Percentiles rank a stretch among this genome's conserved stretches.
Evolutionary conservation across 2,329 filamentous ascomycete species (phyloP).

Genomic region (Aureobasidium sp.): DNA sequence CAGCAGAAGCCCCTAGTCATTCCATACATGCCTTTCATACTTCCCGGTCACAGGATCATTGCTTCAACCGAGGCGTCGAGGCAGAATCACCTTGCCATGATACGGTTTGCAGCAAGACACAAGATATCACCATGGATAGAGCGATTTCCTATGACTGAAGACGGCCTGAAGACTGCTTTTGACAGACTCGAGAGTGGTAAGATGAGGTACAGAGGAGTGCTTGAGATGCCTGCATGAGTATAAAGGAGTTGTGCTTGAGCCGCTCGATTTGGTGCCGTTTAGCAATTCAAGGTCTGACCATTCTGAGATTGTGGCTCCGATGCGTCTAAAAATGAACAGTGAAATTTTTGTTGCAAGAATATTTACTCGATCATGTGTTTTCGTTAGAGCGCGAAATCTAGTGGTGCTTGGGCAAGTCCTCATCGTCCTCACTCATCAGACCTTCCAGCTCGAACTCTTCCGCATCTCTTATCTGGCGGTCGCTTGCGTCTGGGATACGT

Average conservation of each 20-base stretch:
- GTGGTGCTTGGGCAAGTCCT: constrained; percentile 25
- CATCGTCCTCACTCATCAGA: constrained; percentile 81
- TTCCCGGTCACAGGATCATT: constrained; percentile 26
- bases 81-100: constrained; percentile 31
- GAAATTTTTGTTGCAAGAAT: neutral
- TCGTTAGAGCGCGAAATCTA: neutral
- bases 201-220: constrained; percentile 39
- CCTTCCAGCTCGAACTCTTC: constrained; percentile 93
- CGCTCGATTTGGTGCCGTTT: no score
- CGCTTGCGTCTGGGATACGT: constrained; percentile 31
- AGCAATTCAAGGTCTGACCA: neutral
- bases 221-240: constrained; percentile 12
- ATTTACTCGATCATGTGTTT: neutral
- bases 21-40: constrained; percentile 27
- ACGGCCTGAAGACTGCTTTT: constrained; percentile 35
- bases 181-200: constrained; percentile 30
- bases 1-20: constrained; percentile 22
- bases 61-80: constrained; percentile 25
- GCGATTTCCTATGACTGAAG: constrained; percentile 32
- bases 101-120: constrained; percentile 35
- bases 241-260: neutral
- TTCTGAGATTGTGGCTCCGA: no score
- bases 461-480: constrained; percentile 62
- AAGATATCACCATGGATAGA: constrained; percentile 37
- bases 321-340: no score